Evolutionary conservation across 2,329 filamentous ascomycete genomes (phyloP).

Genomic region (Xylaria polymorpha): DNA sequence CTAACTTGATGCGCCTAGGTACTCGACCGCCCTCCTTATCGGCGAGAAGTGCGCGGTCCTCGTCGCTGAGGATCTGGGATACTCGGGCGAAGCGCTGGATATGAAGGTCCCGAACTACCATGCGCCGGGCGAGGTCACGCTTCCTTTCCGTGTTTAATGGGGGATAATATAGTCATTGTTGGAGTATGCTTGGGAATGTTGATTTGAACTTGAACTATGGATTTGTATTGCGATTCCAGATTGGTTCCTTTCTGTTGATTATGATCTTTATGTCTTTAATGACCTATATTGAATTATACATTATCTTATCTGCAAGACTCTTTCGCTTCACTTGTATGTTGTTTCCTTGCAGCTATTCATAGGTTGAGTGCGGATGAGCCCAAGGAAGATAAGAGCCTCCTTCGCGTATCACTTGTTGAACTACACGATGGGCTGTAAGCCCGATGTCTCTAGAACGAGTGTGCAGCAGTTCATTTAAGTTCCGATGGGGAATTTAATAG

Average conservation of each 20-base stretch:
- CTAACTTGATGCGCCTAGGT: slow-evolving; percentile 53
- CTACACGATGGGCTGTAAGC: no score
- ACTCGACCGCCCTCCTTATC: slow-evolving; percentile 77
- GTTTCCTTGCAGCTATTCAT: no score
- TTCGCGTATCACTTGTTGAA: no score
- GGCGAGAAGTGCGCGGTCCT: slow-evolving; percentile 80
- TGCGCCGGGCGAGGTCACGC: slow-evolving; percentile 61
- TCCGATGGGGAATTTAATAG: neutral
- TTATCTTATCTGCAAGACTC: neutral
- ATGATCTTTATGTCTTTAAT: neutral
- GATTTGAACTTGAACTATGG: neutral
- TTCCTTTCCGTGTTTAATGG: slow-evolving; percentile 56
- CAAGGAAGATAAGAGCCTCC: no score
- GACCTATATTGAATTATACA: neutral
- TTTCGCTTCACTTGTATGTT: neutral
- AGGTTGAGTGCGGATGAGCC: no score
- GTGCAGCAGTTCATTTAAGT: no score
- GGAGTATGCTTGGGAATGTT: neutral
- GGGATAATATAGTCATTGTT: neutral
- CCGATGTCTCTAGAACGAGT: no score
- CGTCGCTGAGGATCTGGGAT: slow-evolving; percentile 78
- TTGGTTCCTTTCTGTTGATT: neutral
- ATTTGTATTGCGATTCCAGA: neutral
- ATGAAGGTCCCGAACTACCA: slow-evolving; percentile 79
- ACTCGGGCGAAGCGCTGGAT: slow-evolving; percentile 76